Percentiles rank a stretch among this genome's conserved stretches.
Conservation (phyloP, 2,329 filamentous ascomycete species). For the Raffaelea ambrosiae region DNA sequence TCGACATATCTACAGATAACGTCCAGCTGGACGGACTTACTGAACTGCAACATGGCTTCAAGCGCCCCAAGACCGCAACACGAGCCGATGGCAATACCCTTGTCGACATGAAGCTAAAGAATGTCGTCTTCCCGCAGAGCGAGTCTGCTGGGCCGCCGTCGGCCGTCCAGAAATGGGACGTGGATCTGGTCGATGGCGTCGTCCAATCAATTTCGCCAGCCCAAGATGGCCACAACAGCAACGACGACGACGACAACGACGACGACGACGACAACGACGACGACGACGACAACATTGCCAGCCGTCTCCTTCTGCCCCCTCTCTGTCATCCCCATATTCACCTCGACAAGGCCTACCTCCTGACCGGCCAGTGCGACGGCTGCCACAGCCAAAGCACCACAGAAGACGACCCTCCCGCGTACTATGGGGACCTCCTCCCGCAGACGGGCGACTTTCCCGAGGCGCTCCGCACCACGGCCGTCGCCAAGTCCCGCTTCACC, state of each 20-base stretch:
- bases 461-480: constrained; percentile 41
- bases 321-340: constrained; percentile 68
- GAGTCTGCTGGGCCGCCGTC: no score
- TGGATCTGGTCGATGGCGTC: constrained; percentile 9
- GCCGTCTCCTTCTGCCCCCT: constrained; percentile 23
- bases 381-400: constrained; percentile 9
- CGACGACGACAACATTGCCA: constrained; percentile 1
- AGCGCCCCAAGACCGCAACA: neutral
- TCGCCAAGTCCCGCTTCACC: constrained; percentile 57
- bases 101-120: constrained; percentile 8
- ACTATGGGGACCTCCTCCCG: constrained; percentile 53
- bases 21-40: no score
- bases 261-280: neutral
- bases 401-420: constrained; percentile 29
- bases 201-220: constrained; percentile 3
- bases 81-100: no score
- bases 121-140: constrained; percentile 8
- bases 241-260: neutral
- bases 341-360: constrained; percentile 57
- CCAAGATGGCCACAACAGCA: neutral
- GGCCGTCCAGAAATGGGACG: constrained; percentile 6
- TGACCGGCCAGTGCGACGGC: constrained; percentile 26
- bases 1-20: no score
- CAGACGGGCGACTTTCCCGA: constrained; percentile 55
- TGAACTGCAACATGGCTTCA: neutral